These are phyloP conservation scores for Stephanodiscus minutulus DNA, from an alignment of 108 stramenopile genomes.

Conservation along the genomic window DNA sequence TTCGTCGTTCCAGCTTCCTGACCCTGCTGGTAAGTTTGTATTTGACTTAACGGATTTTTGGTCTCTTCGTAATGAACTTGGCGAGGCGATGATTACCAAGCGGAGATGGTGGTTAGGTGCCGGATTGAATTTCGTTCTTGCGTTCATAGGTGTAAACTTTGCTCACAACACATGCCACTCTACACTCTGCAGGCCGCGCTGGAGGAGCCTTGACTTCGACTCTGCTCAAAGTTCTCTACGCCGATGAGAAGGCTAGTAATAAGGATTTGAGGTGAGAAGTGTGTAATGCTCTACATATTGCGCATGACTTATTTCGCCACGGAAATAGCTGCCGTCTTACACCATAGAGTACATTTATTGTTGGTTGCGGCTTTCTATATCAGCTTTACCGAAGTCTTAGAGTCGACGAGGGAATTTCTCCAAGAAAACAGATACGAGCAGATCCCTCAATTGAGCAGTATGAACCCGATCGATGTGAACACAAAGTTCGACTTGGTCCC, in stretches of 20 bases:
- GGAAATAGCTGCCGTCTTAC: too few species aligned
- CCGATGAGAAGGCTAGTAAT: slow-evolving; percentile 38
- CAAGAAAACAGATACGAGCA: slow-evolving; percentile 34
- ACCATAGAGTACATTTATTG: too few species aligned
- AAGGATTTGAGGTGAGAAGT: slow-evolving; percentile 12
- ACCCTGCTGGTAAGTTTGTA: slow-evolving; percentile 36
- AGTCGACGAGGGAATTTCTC: slow-evolving; percentile 26
- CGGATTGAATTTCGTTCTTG: background rate
- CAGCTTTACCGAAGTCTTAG: slow-evolving; percentile 55
- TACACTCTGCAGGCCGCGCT: slow-evolving; percentile 40
- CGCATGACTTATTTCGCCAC: too few species aligned
- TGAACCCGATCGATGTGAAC: slow-evolving; percentile 51
- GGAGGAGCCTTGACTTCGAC: slow-evolving; percentile 91
- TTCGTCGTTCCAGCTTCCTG: slow-evolving; percentile 77
- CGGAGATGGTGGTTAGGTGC: too few species aligned
- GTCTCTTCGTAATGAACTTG: too few species aligned
- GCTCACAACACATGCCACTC: background rate
- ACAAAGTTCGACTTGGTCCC: slow-evolving; percentile 47
- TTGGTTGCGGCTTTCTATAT: too few species aligned
- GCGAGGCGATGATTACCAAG: too few species aligned
- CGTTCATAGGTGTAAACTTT: background rate
- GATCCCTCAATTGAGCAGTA: slow-evolving; percentile 68
- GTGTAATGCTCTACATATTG: background rate
- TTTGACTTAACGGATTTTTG: background rate
- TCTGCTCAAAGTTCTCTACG: slow-evolving; percentile 62